phyloP scores from a whole-genome alignment of 2,329 filamentous ascomycete species.

The Botryotinia convoluta region DNA sequence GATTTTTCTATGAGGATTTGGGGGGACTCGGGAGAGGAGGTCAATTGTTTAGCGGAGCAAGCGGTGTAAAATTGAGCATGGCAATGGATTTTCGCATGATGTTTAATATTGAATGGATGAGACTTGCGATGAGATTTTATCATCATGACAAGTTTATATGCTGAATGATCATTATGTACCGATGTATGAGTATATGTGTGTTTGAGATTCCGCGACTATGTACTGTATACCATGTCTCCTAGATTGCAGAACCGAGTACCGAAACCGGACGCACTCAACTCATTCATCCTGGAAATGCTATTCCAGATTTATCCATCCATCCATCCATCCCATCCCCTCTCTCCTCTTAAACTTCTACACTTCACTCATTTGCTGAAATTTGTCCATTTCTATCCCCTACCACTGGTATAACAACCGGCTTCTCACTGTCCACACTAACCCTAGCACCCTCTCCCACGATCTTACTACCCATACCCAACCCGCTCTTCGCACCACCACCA shows the following conservation, averaged over 20 bases:
- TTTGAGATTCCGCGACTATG: background rate
- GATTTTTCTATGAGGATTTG: background rate
- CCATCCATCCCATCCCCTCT: background rate
- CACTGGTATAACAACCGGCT: background rate
- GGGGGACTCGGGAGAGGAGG: background rate
- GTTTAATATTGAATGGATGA: background rate
- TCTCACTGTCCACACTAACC: background rate
- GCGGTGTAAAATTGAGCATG: background rate
- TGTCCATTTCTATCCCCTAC: background rate
- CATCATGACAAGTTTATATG: background rate
- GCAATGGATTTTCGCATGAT: background rate
- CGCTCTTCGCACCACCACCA: background rate
- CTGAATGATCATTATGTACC: background rate
- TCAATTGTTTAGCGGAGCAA: background rate
- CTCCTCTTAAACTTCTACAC: background rate
- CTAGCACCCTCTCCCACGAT: background rate
- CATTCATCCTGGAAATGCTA: background rate
- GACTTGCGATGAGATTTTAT: rapidly evolving
- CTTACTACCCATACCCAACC: background rate
- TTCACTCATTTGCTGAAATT: background rate
- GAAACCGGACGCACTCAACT: background rate
- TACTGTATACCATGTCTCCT: background rate
- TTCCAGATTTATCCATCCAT: background rate
- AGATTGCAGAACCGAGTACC: background rate
- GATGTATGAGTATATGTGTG: background rate